Evolutionary conservation across 1,139 yeast genomes (phyloP), one percentile per base, ranked within the genome.

Genomic region (Taphrina communis): DNA sequence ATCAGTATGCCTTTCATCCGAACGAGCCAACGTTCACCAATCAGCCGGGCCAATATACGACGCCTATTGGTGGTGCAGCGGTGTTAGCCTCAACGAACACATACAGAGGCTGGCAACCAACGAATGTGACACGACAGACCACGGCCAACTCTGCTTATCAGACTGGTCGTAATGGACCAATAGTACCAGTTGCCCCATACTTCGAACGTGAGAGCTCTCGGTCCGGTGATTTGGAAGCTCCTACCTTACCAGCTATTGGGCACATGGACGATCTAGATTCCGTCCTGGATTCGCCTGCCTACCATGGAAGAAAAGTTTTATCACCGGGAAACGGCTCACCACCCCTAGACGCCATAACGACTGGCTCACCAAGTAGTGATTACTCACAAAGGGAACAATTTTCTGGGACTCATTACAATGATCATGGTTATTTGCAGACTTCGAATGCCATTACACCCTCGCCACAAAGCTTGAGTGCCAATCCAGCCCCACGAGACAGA

Each of bases 1-100:
- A 73, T 25, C 75, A 73, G 59, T 73, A 73, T 68, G 65, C 68
- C 4, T 72, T 62, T 67, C 62, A 69, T 51, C 69, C 73, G 6
- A 67, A 57, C 19, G 61, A 55, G 17, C 36, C 44, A 9, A 48
- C 55, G 14, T 42, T 42, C 38, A 44, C 14, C 50, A 55, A 51
- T 12, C 61, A 53, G 14, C 44, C 51, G 11, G 12, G 50, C 12
- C 60, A 56, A 41, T 41, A 56, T 56, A 35, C 36, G 8, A 21
- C 12, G 2, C 35, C 50, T 7, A 14, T 8, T 12, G 41, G 25
- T 9, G 58, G 41, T 17, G 53, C 53, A 6, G 53, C 36, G 11
- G 53, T 36, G 9, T n/a, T 25, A 21, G 53, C n/a, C 11, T 6
- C 58, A 8, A 12, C 60, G 8, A 35, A 31, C n/a, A 50, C 61